Evolutionary conservation across 164 flowering plant genomes (phyloP), one percentile per base, ranked within the genome.

Genomic region (Tetracentron sinense): DNA sequence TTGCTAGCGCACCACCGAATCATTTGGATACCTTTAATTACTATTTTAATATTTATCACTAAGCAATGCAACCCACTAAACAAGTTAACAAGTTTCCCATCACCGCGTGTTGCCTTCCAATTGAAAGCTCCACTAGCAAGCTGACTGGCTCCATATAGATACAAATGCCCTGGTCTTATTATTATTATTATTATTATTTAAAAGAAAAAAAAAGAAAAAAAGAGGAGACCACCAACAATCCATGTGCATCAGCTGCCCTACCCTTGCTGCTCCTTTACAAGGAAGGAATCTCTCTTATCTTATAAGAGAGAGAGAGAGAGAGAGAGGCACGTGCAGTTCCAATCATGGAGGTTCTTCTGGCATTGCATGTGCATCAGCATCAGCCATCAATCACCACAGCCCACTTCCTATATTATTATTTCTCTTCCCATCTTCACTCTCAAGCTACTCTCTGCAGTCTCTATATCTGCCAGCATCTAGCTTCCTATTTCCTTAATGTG

Each of bases 361-460:
- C 84, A 78, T 56, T 72, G 60, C 92, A 86, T 83, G 92, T 86
- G 87, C 86, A 23, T 69, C n/a, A n/a, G n/a, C n/a, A n/a, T n/a
- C n/a, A n/a, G n/a, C n/a, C n/a, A n/a, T n/a, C 76, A 71, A 50
- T 56, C 70, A 75, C 64, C 65, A 42, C 55, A 49, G 42, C 77
- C 67, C 68, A 79, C 81, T 77, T 75, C 71, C 7, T 55, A 75
- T 73, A 75, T 73, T 79, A 69, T 78, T 66, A 67, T 66, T 71
- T 46, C 12, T 62, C 60, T 35, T 42, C 49, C 38, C 56, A 63
- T 52, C 60, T 16, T 7, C 51, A 54, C 35, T 54, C 47, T 57
- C 47, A 56, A 28, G 35, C 58, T 23, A n/a, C 47, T 61, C 58
- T 56, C 55, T 51, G 49, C 53, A 28, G 15, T 30, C 47, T 35